Percentiles rank a stretch among this genome's conserved stretches.
Evolutionary conservation across 1,139 yeast genomes (phyloP).

Genomic region (Yamadazyma atlantica): DNA sequence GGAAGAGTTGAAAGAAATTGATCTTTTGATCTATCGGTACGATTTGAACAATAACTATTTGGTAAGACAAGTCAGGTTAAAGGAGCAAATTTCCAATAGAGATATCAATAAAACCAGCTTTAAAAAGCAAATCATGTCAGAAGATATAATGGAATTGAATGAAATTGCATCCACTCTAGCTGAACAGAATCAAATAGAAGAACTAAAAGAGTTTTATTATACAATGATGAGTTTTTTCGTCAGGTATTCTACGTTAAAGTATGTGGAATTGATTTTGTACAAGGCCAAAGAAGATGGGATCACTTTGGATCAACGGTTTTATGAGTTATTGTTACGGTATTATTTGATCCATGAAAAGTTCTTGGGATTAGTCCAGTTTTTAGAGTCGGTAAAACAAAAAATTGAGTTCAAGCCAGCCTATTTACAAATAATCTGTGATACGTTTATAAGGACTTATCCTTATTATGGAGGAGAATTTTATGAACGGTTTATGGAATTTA

Average conservation of each 20-base stretch:
- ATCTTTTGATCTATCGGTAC: conserved; percentile 20
- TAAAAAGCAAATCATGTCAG: conserved; percentile 25
- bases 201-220: conserved; percentile 15
- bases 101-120: conserved; percentile 19
- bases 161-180: conserved; percentile 17
- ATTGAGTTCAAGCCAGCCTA: conserved; percentile 23
- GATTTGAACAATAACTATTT: conserved; percentile 24
- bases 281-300: conserved; percentile 26
- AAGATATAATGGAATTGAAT: conserved; percentile 24
- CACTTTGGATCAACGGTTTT: conserved; percentile 16
- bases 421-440: conserved; percentile 25
- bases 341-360: conserved; percentile 27
- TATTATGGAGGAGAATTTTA: conserved; percentile 28
- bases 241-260: conserved; percentile 19
- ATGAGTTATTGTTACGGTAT: conserved; percentile 23
- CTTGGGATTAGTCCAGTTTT: conserved; percentile 24
- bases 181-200: conserved; percentile 10
- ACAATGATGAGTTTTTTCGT: conserved; percentile 15
- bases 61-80: conserved; percentile 24
- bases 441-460: conserved; percentile 37
- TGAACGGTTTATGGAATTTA: conserved; percentile 16
- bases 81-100: conserved; percentile 26
- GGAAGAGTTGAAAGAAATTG: conserved; percentile 26
- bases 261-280: conserved; percentile 24
- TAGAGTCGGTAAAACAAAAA: conserved; percentile 19